phyloP scores from a whole-genome alignment of 805 yeast genomes.

The Hanseniaspora hatyaiensis region DNA sequence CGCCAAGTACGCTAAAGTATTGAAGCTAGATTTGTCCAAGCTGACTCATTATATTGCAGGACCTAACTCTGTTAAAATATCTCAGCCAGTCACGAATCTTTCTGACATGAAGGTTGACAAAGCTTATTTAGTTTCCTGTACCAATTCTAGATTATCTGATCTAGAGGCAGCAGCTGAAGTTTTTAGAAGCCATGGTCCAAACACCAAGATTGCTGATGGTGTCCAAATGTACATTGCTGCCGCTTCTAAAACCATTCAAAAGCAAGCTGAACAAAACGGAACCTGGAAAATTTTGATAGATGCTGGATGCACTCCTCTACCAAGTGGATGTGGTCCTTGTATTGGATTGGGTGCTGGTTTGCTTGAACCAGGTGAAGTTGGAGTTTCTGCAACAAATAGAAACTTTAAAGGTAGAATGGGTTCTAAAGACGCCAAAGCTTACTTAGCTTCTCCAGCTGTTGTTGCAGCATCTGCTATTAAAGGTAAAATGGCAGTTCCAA shows the following conservation, averaged over 20 bases:
- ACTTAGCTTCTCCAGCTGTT: slow-evolving; percentile 91
- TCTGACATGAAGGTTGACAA: slow-evolving; percentile 69
- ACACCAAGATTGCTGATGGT: slow-evolving; percentile 71
- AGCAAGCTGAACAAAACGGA: slow-evolving; percentile 80
- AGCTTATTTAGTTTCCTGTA: slow-evolving; percentile 96
- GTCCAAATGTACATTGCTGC: slow-evolving; percentile 97
- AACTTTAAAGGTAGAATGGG: slow-evolving; percentile 99
- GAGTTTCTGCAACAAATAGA: slow-evolving; percentile 96
- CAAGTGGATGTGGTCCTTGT: slow-evolving; percentile 99
- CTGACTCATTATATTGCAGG: slow-evolving; percentile 87
- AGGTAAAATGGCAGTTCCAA: slow-evolving; percentile 89
- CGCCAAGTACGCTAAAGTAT: slow-evolving; percentile 79
- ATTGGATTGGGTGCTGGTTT: slow-evolving; percentile 94
- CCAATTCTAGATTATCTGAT: slow-evolving; percentile 87
- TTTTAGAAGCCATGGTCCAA: slow-evolving; percentile 34
- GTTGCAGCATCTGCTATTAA: slow-evolving; percentile 97
- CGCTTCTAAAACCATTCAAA: slow-evolving; percentile 85
- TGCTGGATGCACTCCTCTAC: slow-evolving; percentile 90
- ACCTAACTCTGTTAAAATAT: slow-evolving; percentile 91
- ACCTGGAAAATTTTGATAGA: slow-evolving; percentile 83
- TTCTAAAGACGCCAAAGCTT: slow-evolving; percentile 88
- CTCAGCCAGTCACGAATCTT: slow-evolving; percentile 65
- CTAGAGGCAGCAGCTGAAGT: slow-evolving; percentile 89
- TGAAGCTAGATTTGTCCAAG: slow-evolving; percentile 66
- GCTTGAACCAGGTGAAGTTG: slow-evolving; percentile 90